phyloP scores from a whole-genome alignment of 2,329 filamentous ascomycete species.

The Alternaria angustiovoidea region DNA sequence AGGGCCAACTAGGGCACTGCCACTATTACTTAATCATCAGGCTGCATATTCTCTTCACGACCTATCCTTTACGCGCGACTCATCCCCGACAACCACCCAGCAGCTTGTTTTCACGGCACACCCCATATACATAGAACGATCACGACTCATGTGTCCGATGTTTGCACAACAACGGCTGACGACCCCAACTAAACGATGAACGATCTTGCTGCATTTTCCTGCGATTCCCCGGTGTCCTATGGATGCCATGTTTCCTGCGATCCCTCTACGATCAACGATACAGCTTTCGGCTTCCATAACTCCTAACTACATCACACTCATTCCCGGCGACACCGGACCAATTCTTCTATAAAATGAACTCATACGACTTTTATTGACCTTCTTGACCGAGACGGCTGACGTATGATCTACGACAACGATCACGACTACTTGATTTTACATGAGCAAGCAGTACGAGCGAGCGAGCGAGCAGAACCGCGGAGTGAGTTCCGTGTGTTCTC shows the following conservation, averaged over 20 bases:
- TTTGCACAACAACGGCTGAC: constrained; percentile 45
- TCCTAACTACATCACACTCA: constrained; percentile 44
- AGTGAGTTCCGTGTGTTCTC: constrained; percentile 18
- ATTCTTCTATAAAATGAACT: constrained; percentile 24
- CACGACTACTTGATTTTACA: constrained; percentile 22
- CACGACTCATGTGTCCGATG: constrained; percentile 44
- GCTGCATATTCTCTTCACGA: constrained; percentile 25
- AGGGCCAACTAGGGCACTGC: constrained; percentile 74
- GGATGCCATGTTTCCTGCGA: constrained; percentile 46
- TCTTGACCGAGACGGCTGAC: constrained; percentile 36
- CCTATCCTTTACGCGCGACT: constrained; percentile 27
- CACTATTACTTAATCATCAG: constrained; percentile 20
- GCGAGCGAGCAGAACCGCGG: constrained; percentile 16
- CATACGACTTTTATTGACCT: constrained; percentile 31
- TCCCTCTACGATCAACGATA: constrained; percentile 18
- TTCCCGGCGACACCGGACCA: constrained; percentile 29
- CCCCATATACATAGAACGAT: constrained; percentile 41
- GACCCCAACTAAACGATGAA: constrained; percentile 45
- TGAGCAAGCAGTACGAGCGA: constrained; percentile 4
- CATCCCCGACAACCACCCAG: constrained; percentile 37
- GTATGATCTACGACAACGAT: constrained; percentile 38
- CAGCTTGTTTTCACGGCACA: constrained; percentile 39
- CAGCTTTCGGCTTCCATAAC: constrained; percentile 23
- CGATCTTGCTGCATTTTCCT: constrained; percentile 38
- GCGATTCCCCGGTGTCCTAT: constrained; percentile 50